Evolutionary conservation across 176 grass and related monocot genomes (phyloP), one percentile per base, ranked within the genome.

Genomic region (Olyra latifolia): DNA sequence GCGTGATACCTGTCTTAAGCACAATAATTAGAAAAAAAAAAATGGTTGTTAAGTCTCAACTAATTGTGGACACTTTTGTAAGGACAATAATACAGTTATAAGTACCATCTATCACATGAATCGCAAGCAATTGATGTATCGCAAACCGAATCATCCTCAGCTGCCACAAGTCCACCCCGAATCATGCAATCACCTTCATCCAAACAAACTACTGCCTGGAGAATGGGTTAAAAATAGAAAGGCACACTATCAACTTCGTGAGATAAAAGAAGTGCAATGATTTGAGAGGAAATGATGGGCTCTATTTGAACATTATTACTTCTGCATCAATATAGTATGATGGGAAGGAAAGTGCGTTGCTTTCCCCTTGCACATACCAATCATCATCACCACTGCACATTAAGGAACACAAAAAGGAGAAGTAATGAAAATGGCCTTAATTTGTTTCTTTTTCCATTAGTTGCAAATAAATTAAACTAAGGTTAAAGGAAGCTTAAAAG

Each of bases 121-220:
- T 98, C 95, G 84, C 92, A 98, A 79, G 92, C 95, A 95, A 95
- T 90, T 74, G 95, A 98, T 68, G 95, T 98, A 82, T 98, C 95
- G 49, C 87, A 83, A 78, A 63, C 75, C 48, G 76, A 86, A 87
- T 87, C 90, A 85, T 80, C 88, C 72, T 87, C 88, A 38, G 69
- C 58, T 78, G 85, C 78, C 75, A 90, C 44, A 75, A 83, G 41
- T 66, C 95, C 95, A 66, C 74, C 86, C 24, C 88, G 80, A 82
- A 98, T 90, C 74, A 83, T 98, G 90, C 95, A 98, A 48, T 75
- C 90, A 85, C 41, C 74, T 81, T 85, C 81, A 82, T 93, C 88
- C 84, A 98, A 98, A 86, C 95, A 98, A 87, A 85, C 70, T 60
- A 95, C 92, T 69, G 88, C 87, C 95, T 98, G 85, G 45, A 77